Base-by-base conservation (phyloP, 2,329 filamentous ascomycete genomes). In the Stagonosporopsis chrysanthemi region DNA sequence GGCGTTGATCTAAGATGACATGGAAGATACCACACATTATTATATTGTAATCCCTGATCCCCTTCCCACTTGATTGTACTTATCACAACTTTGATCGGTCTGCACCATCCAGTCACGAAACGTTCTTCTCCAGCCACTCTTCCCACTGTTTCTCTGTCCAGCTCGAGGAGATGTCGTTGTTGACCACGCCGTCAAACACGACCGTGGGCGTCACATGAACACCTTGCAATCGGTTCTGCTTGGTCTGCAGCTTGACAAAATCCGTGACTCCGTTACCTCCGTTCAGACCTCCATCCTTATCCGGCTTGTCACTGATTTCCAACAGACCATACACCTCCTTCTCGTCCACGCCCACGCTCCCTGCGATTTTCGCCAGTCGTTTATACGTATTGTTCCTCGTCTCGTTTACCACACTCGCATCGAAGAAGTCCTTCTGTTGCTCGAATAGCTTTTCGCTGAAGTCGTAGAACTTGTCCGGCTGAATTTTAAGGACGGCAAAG, bases 141-240 rank as follows among this genome's bases (percentile, higher is more conserved):
- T 88, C 52, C 52, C 45, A 55, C 15, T 55, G 52, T 33, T 49
- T n/a, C 45, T 49, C 52, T 22, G 53, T 88, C 86, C 92, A 97
- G 23, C 88, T 84, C 56, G 90, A 94, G 62, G 88, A 89, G 64
- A 97, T 90, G 47, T 89, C 86, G 63, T 86, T 86, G 70, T 90
- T 90, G 46, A 96, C 88, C 23, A 96, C 85, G 0, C 93, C 92
- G 77, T 98, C 88, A 75, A 96, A 93, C 46, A 96, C 82, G 19
- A 94, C 92, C 0, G 93, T 97, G 1, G 94, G 94, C 39, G 91
- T 94, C 38, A 97, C 91, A 80, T 98, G 94, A 40, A 97, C 86
- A 12, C 93, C 90, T 8, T 90, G 84, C 65, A 95, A 78, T 40
- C 94, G 82, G 68, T 91, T 83, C 75, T 88, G 88, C 84, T 93